Evolutionary conservation across 192 early-diverging fungal genomes (phyloP).

Genomic region (Coemansia erecta): DNA sequence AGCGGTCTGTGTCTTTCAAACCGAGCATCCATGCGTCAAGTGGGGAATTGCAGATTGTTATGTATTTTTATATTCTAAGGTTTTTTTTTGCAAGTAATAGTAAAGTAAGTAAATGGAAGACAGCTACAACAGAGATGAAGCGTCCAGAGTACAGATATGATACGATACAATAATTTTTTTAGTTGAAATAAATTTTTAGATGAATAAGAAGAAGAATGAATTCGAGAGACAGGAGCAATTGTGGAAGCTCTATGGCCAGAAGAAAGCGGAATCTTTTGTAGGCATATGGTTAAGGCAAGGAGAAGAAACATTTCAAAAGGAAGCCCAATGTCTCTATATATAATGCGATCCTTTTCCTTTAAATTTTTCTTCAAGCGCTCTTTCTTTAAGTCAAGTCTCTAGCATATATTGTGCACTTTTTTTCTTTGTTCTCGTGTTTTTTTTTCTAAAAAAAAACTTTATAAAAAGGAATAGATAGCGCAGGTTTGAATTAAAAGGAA

Average conservation of each 20-base stretch:
- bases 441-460: background rate
- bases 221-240: no score
- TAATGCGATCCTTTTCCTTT: background rate
- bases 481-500: background rate
- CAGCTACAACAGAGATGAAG: no score
- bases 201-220: no score
- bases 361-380: background rate
- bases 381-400: background rate
- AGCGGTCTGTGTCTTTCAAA: constrained; percentile 13
- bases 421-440: background rate
- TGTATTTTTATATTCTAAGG: constrained; percentile 2
- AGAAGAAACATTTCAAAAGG: background rate
- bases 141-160: no score
- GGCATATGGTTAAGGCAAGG: background rate
- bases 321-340: background rate
- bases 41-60: no score
- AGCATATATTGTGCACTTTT: background rate
- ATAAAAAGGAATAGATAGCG: background rate
- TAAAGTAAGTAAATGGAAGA: background rate
- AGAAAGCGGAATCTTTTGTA: no score
- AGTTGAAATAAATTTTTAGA: background rate
- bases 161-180: background rate
- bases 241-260: no score
- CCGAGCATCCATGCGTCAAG: background rate
- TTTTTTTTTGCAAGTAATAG: background rate